Evolutionary conservation across 2,329 filamentous ascomycete genomes (phyloP).

Genomic region (Diaporthe sp.): DNA sequence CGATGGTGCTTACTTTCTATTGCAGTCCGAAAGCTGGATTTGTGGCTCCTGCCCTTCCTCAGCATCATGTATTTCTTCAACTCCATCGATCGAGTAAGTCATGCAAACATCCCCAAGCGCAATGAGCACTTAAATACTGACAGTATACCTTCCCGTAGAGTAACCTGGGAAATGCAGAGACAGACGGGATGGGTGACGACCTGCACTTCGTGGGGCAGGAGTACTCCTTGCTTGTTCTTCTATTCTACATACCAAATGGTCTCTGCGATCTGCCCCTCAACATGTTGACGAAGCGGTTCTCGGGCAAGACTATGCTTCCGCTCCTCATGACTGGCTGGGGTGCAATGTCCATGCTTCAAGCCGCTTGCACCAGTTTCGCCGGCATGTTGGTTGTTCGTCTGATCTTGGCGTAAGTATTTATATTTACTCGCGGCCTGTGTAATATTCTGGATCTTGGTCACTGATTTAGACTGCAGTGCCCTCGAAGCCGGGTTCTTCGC

Average conservation of each 20-base stretch:
- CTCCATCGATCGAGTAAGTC: slow-evolving; percentile 36
- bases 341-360: slow-evolving; percentile 61
- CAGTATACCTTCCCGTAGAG: slow-evolving; percentile 40
- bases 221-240: slow-evolving; percentile 59
- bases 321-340: slow-evolving; percentile 63
- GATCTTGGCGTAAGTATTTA: slow-evolving; percentile 54
- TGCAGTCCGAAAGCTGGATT: slow-evolving; percentile 54
- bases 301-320: slow-evolving; percentile 48
- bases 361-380: slow-evolving; percentile 61
- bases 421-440: not conserved
- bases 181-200: slow-evolving; percentile 56
- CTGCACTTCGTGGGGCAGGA: slow-evolving; percentile 56
- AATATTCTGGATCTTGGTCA: too few species aligned
- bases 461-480: not conserved
- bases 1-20: not conserved
- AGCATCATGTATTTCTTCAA: slow-evolving; percentile 52
- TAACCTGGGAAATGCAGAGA: slow-evolving; percentile 65
- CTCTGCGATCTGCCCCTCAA: slow-evolving; percentile 64
- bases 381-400: slow-evolving; percentile 64
- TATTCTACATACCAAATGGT: slow-evolving; percentile 66
- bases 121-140: slow-evolving; percentile 52
- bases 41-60: slow-evolving; percentile 57
- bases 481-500: slow-evolving; percentile 69
- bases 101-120: slow-evolving; percentile 28
- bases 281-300: slow-evolving; percentile 62